Evolutionary conservation across 495 filamentous ascomycete genomes (phyloP).

Genomic region (Evansstolkia leycettana): DNA sequence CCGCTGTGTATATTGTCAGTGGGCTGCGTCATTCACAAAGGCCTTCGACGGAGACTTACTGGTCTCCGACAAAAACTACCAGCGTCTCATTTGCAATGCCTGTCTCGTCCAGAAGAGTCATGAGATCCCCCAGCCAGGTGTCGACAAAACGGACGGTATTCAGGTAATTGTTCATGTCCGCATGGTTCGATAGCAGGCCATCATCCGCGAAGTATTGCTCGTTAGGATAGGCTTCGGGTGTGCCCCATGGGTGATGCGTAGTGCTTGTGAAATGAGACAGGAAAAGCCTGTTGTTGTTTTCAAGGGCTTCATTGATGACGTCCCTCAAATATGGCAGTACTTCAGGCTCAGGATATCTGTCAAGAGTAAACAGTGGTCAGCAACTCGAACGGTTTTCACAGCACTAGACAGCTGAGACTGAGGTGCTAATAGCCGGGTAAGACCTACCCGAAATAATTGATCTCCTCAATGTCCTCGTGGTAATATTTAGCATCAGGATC

Average conservation of each 20-base stretch:
- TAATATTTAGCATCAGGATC: conserved; percentile 14
- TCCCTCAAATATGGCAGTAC: conserved; percentile 14
- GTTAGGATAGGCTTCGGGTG: conserved; percentile 15
- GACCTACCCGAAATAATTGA: conserved; percentile 30
- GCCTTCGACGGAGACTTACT: conserved; percentile 12
- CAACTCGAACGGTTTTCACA: not conserved
- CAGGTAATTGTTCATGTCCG: conserved; percentile 25
- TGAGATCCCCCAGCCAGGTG: conserved; percentile 24
- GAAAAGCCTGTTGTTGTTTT: conserved; percentile 21
- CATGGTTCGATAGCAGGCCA: conserved; percentile 6
- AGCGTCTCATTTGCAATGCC: conserved; percentile 32
- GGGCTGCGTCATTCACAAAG: not conserved
- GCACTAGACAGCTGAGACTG: too few relatives aligned
- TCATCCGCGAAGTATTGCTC: conserved; percentile 15
- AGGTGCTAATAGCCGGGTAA: too few relatives aligned
- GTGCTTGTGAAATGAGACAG: conserved; percentile 28
- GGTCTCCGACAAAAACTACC: conserved; percentile 33
- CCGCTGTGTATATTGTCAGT: conserved; percentile 5
- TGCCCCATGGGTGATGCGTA: conserved; percentile 28
- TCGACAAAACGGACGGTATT: conserved; percentile 31
- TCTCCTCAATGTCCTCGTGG: conserved; percentile 15
- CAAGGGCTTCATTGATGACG: conserved; percentile 16
- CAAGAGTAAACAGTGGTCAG: not conserved
- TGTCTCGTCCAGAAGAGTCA: conserved; percentile 25
- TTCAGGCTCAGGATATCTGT: conserved; percentile 9